These are phyloP conservation scores for Amanita inopinata DNA, from an alignment of 768 basidiomycete genomes.

Conservation along the genomic window DNA sequence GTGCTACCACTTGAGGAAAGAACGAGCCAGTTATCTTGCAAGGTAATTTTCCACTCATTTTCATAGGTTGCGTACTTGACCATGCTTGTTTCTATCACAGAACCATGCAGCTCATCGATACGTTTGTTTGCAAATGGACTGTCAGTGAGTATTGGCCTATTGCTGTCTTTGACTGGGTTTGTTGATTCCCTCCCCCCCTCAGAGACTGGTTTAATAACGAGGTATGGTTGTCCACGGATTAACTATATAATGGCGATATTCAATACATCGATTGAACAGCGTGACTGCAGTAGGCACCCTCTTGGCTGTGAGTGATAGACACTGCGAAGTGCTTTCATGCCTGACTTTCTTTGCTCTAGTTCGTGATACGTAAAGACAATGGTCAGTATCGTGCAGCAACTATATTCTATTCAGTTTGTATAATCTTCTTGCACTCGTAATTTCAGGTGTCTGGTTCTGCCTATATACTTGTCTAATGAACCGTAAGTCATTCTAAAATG, in stretches of 20 bases:
- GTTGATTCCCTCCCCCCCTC: not conserved
- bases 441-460: slow-evolving; percentile 1
- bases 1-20: slow-evolving; percentile 1
- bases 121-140: slow-evolving; percentile 4
- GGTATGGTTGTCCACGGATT: not conserved
- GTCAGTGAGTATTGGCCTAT: not conserved
- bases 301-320: slow-evolving; percentile 1
- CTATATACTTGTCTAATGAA: not conserved
- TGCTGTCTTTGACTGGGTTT: not conserved
- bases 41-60: not conserved
- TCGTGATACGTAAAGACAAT: not conserved
- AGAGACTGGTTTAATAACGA: slow-evolving; percentile 4
- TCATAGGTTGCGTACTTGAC: not conserved
- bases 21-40: not conserved
- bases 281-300: not conserved
- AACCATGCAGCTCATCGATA: not conserved
- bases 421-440: not conserved
- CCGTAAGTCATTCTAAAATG: not conserved
- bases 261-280: not conserved
- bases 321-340: not conserved
- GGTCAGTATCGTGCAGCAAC: not conserved
- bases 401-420: not conserved
- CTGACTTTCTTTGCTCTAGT: slow-evolving; percentile 1
- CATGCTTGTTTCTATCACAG: not conserved
- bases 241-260: not conserved